These are phyloP conservation scores for Exophiala oligosperma DNA, from an alignment of 2,329 filamentous ascomycete species.

Conservation along the genomic window DNA sequence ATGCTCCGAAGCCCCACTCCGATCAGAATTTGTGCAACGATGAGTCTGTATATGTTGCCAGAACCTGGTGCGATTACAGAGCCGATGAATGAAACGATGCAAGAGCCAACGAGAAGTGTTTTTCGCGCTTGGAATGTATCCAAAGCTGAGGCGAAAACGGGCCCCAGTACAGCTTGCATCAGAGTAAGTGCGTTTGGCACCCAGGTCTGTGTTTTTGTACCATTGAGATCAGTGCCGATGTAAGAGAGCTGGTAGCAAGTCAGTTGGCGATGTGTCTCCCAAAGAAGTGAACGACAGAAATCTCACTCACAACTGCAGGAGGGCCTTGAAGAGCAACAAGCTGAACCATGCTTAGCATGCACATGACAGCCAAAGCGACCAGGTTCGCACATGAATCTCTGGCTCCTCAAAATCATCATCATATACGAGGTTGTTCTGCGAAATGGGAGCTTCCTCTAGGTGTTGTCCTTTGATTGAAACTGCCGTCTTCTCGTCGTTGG, in stretches of 20 bases:
- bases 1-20: constrained; percentile 5
- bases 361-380: constrained; percentile 1
- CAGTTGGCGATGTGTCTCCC: not conserved
- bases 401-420: too few species aligned
- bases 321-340: not conserved
- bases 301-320: too few species aligned
- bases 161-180: constrained; percentile 8
- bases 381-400: constrained; percentile 3
- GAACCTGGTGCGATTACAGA: constrained; percentile 18
- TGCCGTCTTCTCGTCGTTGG: too few species aligned
- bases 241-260: not conserved
- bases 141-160: constrained; percentile 5
- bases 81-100: constrained; percentile 11
- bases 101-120: constrained; percentile 1
- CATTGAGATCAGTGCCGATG: not conserved
- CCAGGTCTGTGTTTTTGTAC: not conserved
- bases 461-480: too few species aligned
- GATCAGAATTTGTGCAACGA: constrained; percentile 16
- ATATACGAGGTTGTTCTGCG: too few species aligned
- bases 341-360: not conserved
- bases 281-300: too few species aligned
- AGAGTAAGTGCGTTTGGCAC: constrained; percentile 8
- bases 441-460: too few species aligned
- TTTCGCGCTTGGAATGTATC: constrained; percentile 18
- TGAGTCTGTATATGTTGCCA: constrained; percentile 9